These are phyloP conservation scores for Tremellales sp. DNA, from an alignment of 1,284 basidiomycete species.

Conservation along the genomic window DNA sequence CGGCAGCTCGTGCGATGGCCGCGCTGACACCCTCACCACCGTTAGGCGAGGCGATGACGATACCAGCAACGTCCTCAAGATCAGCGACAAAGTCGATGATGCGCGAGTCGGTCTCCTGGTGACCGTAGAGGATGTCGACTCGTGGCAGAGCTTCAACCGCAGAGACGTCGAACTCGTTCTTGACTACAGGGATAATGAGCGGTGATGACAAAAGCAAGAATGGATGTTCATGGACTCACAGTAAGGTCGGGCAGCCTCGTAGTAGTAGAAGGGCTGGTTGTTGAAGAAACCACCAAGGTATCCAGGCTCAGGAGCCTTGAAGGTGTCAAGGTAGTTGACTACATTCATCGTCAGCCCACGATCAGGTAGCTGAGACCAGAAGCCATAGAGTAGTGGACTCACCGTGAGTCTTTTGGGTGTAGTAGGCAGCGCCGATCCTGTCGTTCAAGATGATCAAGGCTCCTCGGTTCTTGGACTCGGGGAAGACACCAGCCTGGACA, in stretches of 20 bases:
- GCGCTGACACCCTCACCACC: constrained; percentile 15
- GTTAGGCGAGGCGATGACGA: constrained; percentile 20
- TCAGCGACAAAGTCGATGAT: constrained; percentile 8
- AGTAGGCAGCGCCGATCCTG: constrained; percentile 33
- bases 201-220: neutral
- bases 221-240: constrained; percentile 3
- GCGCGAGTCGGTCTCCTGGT: constrained; percentile 14
- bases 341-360: neutral
- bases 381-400: neutral
- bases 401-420: constrained; percentile 34
- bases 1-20: constrained; percentile 12
- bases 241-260: constrained; percentile 10
- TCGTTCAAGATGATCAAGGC: constrained; percentile 40
- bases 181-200: constrained; percentile 1
- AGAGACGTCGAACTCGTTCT: constrained; percentile 18
- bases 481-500: constrained; percentile 24
- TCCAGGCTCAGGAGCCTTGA: constrained; percentile 35
- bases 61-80: constrained; percentile 15
- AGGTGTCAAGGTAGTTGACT: constrained; percentile 34
- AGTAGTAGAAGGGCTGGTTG: constrained; percentile 31
- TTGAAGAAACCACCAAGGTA: constrained; percentile 27
- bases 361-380: neutral
- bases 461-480: constrained; percentile 26
- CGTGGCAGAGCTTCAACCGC: constrained; percentile 12
- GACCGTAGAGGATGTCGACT: constrained; percentile 30